Base-by-base conservation (phyloP, 129 eudicot species). In the Saussurea involucrata region DNA sequence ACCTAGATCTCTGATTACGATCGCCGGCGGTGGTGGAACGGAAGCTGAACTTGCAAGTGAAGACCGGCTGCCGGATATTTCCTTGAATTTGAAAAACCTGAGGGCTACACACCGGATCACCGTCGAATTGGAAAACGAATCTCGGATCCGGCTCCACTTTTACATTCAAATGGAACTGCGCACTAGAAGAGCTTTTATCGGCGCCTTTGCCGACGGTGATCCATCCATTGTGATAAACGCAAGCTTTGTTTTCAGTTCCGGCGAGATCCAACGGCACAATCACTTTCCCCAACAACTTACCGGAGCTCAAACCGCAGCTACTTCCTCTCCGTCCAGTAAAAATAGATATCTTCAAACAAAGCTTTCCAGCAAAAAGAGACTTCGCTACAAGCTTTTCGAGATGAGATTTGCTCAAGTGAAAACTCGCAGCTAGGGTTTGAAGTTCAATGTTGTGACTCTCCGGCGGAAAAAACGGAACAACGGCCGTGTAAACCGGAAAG, bases 71-170 rank as follows among this genome's bases (percentile, higher is more conserved):
- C 4, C 90, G 85, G 2, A 88, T 76, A 37, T 81, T 85, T 40
- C 92, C 92, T 53, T 79, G 84, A 37, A 88, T 75, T 77, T 85
- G 90, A 57, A 86, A 88, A 2, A 88, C 92, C 69, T 88, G 92
- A 7, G 92, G 94, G 65, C 92, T 88, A 66, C 94, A 91, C 42
- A 83, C 93, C 64, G 97, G 97, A 68, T 82, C 92, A 5, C 97
- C 97, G 68, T 87, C 94, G 73, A 91, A 88, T 83, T 87, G 86
- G 67, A 91, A 91, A 29, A 88, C 88, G 76, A 91, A 91, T 63
- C 94, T 53, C 27, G 97, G 94, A 74, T 91, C 93, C 29, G 88
- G 91, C 37, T 86, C 93, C 2, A 87, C 83, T 42, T 80, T 80
- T 1, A 89, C 88, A 72, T 63, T 89, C 78, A 92, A 15, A 72